Base-by-base conservation (phyloP, 1,284 basidiomycete genomes). In the Boletus sp. region DNA sequence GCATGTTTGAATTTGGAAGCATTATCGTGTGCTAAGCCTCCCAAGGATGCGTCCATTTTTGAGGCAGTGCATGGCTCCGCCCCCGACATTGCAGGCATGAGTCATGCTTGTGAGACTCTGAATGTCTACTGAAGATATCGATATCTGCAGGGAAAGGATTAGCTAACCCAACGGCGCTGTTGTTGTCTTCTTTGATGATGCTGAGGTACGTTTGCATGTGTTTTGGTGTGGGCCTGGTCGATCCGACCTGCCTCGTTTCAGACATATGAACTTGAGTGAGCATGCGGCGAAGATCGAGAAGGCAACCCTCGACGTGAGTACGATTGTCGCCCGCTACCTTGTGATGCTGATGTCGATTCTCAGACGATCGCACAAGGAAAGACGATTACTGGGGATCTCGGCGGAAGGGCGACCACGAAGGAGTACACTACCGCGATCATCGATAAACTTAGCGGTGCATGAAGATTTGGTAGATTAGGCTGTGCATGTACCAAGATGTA, bases 21-120 rank as follows among this genome's bases (percentile, higher is more conserved):
- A n/a, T 19, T 43, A 17, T 17, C 25, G 19, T 52, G 55, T 46
- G 40, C 65, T 62, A 54, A 72, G 56, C 57, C 63, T 70, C 31
- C 67, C 58, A 52, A 95, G 89, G 96, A 98, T 78, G 97, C 97
- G 48, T 98, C 95, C 64, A 99, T 99, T 79, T 99, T 99, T 71
- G 97, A 99, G 82, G 97, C 97, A 64, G 97, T 99, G 33, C 97
- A 99, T 81, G 97, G 97, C 65, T 97, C 95, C 47, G 95, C 95
- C 21, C 91, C 91, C 21, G 91, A 93, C 71, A 93, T 94, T 73
- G 91, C 90, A 71, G 91, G 90, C 82, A 72, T 62, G 81, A 73
- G 31, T 13, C 30, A 27, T 40, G 55, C 35, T 58, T 27, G 38
- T 48, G 40, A 43, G 13, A 49, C 37, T 44, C 25, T 4, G 28